Percentiles rank a stretch among this genome's conserved stretches.
phyloP scores from a whole-genome alignment of 306 rosid species.

The Ammopiptanthus mongolicus region DNA sequence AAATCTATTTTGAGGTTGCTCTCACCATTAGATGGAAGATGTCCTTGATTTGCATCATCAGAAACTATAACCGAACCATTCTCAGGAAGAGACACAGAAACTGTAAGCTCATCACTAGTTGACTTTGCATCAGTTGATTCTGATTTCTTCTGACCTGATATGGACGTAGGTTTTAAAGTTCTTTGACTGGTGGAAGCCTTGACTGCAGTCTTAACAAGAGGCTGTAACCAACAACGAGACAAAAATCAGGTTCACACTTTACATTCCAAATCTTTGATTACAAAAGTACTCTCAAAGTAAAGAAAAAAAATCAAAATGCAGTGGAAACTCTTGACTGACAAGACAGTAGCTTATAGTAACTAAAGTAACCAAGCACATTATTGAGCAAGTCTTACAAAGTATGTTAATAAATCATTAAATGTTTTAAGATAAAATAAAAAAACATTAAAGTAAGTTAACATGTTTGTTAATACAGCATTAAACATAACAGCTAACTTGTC shows the following conservation, averaged over 20 bases:
- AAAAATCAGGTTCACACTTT: not conserved
- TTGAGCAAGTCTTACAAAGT: slow-evolving; percentile 2
- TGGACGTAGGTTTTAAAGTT: slow-evolving; percentile 40
- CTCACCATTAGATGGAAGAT: slow-evolving; percentile 36
- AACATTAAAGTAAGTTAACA: not conserved
- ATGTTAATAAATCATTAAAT: not conserved
- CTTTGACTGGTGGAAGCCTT: slow-evolving; percentile 35
- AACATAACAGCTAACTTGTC: not conserved
- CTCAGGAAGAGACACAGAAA: slow-evolving; percentile 32
- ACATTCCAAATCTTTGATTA: not conserved
- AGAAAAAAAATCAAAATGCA: slow-evolving; percentile 8
- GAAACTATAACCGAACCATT: slow-evolving; percentile 14
- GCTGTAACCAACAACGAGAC: slow-evolving; percentile 37
- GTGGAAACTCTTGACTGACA: not conserved
- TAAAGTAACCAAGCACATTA: not conserved
- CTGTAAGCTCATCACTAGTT: slow-evolving; percentile 40
- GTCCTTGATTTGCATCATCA: slow-evolving; percentile 32
- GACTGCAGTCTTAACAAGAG: slow-evolving; percentile 43
- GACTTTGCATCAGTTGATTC: slow-evolving; percentile 31
- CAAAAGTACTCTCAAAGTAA: not conserved
- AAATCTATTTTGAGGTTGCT: slow-evolving; percentile 28
- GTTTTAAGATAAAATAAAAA: too few relatives aligned
- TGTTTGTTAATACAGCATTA: not conserved
- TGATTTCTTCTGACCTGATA: slow-evolving; percentile 29
- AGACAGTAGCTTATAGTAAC: slow-evolving; percentile 1